Evolutionary conservation across 257 asterid genomes (phyloP), one percentile per base, ranked within the genome.

Genomic region (Jasminum sambac): DNA sequence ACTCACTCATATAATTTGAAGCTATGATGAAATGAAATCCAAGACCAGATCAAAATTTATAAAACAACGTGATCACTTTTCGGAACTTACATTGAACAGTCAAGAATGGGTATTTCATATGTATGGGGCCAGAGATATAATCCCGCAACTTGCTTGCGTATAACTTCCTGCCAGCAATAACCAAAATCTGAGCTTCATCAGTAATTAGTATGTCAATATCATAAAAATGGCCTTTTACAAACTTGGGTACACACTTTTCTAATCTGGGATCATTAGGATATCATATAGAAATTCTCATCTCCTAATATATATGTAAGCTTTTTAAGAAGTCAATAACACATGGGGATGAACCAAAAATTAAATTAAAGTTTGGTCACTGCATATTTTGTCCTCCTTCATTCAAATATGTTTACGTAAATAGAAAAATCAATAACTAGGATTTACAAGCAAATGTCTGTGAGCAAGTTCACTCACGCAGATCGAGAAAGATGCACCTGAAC

Each of bases 61-160:
- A 24, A 24, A 44, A 21, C 8, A 41, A 63, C 30, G 36, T 26
- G 13, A 66, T 26, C 59, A 65, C 13, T 44, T 34, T 57, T 30
- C 23, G 67, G 61, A 79, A 75, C 95, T 89, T 82, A 89, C 98
- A 81, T 36, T 67, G 95, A 83, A 68, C 80, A 74, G 71, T 92
- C 96, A 44, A 92, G 92, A 64, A 92, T 77, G 23, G 87, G 89
- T 68, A 90, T 61, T 24, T 87, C 91, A 50, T 69, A 84, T 2
- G 87, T 66, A 64, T 84, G 89, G 10, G 98, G 96, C 97, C 97
- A 88, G 74, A 86, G 81, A 77, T 78, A 90, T 63, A 85, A 84
- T 80, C 82, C 80, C 37, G 90, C 80, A 60, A 81, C 82, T 82
- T 87, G 84, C 71, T 69, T 85, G 21, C 82, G 71, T 37, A 85